Percentiles rank a stretch among this genome's conserved stretches.
Conservation (phyloP, 306 rosid genomes). For the Vachellia pachyceras region DNA sequence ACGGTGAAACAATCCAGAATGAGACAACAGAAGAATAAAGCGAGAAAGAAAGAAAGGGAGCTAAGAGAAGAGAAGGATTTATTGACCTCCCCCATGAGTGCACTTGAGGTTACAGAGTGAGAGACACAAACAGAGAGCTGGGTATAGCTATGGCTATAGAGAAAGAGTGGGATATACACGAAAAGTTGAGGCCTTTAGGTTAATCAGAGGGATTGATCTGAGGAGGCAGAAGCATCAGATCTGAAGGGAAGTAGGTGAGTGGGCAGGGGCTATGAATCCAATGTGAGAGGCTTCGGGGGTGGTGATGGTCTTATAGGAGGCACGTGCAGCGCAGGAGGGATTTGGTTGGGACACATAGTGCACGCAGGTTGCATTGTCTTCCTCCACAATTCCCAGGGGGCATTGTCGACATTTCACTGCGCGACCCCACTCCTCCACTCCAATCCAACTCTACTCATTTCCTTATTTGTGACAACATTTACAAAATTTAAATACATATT, state of each 20-base stretch:
- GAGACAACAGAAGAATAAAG: too few relatives aligned
- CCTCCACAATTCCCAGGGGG: background rate
- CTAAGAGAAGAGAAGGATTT: background rate
- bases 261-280: background rate
- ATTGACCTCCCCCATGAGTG: conserved; percentile 60
- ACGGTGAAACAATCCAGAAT: too few relatives aligned
- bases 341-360: conserved; percentile 38
- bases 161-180: too few relatives aligned
- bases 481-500: too few relatives aligned
- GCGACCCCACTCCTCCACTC: background rate
- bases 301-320: conserved; percentile 25
- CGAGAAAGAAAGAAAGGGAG: background rate
- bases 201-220: too few relatives aligned
- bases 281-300: background rate
- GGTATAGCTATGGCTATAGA: too few relatives aligned
- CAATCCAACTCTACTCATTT: background rate
- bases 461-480: too few relatives aligned
- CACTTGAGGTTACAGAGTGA: too few relatives aligned
- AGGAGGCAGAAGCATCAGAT: conserved; percentile 35
- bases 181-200: too few relatives aligned
- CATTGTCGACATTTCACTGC: conserved; percentile 39
- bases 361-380: background rate
- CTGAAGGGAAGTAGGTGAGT: conserved; percentile 4
- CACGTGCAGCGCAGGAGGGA: conserved; percentile 55
- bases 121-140: background rate